Base-by-base conservation (phyloP, 2,329 filamentous ascomycete genomes). In the Aspergillus pseudonomiae region DNA sequence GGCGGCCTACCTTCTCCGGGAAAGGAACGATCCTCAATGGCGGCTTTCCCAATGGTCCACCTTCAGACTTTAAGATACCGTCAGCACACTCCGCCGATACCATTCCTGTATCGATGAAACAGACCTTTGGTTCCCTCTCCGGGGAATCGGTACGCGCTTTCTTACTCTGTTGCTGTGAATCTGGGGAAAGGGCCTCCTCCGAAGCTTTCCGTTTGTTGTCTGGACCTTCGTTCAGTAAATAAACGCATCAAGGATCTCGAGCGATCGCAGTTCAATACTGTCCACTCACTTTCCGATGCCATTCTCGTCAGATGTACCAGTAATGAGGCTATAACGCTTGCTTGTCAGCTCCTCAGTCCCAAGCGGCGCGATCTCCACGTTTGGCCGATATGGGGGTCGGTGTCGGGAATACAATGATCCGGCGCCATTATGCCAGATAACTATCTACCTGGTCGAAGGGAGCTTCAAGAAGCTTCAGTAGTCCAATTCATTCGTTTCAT, bases 1-100 rank as follows among this genome's bases (percentile, higher is more conserved):
- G 52, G 34, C 53, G 52, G 62, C 79, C 66, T 75, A 91, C 90
- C 84, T 96, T 97, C 79, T 97, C 93, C 1, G 93, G 93, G 72
- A 95, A 97, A 1, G 91, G 92, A 41, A 96, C 92, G 21, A 88
- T 86, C 69, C 88, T 88, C 68, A 80, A 77, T 26, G 77, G 75
- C 63, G 85, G 85, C 72, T 86, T 86, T 19, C 84, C 81, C 9
- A 79, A 53, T 10, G 68, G 60, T 36, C 72, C 70, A 65, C 75
- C 71, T 66, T 77, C 73, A 19, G 59, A 76, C 68, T 86, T 80
- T 11, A 60, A 4, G 34, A 41, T 12, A 55, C 6, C 30, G 50
- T 63, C 3, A 66, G 59, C 5, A 39, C 21, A 43, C 45, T 50
- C 24, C n/a, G 19, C 6, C 3, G 30, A 26, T 3, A 32, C 16